Percentiles rank a stretch among this genome's conserved stretches.
Evolutionary conservation across 2,329 filamentous ascomycete genomes (phyloP).

Genomic region (Trichoderma cornu-damae): DNA sequence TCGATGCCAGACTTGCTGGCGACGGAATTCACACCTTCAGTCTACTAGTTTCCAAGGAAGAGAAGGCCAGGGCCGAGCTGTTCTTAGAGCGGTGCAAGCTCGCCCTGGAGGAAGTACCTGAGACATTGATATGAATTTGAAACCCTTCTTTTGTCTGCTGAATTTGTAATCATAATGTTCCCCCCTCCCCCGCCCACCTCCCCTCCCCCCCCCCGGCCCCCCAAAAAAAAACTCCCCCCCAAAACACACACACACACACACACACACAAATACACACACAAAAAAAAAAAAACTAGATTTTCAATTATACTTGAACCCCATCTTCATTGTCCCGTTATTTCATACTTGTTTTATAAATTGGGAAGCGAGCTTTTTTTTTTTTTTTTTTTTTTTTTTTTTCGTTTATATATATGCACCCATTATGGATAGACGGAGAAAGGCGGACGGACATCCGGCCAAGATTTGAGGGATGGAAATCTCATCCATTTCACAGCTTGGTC

Average conservation of each 20-base stretch:
- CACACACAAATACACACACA: too few relatives aligned
- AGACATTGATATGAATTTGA: slow-evolving; percentile 56
- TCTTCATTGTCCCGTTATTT: slow-evolving; percentile 4
- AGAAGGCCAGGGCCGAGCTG: slow-evolving; percentile 72
- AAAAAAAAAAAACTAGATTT: slow-evolving; percentile 17
- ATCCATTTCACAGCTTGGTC: neutral
- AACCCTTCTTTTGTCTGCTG: slow-evolving; percentile 22
- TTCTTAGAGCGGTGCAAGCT: slow-evolving; percentile 85
- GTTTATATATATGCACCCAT: too few relatives aligned
- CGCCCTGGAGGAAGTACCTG: slow-evolving; percentile 75
- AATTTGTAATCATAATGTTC: slow-evolving; percentile 30
- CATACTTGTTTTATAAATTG: neutral
- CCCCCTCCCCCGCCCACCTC: too few relatives aligned
- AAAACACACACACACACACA: too few relatives aligned
- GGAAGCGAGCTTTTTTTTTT: too few relatives aligned
- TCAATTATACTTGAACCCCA: slow-evolving; percentile 14
- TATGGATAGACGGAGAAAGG: neutral
- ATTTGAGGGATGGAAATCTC: neutral
- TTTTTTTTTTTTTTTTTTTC: too few relatives aligned
- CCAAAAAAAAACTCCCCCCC: too few relatives aligned
- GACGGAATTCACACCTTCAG: slow-evolving; percentile 70
- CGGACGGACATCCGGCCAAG: neutral
- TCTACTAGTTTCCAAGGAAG: slow-evolving; percentile 69
- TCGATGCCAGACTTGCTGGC: slow-evolving; percentile 36
- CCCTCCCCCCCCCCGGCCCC: too few relatives aligned